These are phyloP conservation scores for Discostella stelligera DNA, from an alignment of 352 stramenopile species.

Conservation along the genomic window DNA sequence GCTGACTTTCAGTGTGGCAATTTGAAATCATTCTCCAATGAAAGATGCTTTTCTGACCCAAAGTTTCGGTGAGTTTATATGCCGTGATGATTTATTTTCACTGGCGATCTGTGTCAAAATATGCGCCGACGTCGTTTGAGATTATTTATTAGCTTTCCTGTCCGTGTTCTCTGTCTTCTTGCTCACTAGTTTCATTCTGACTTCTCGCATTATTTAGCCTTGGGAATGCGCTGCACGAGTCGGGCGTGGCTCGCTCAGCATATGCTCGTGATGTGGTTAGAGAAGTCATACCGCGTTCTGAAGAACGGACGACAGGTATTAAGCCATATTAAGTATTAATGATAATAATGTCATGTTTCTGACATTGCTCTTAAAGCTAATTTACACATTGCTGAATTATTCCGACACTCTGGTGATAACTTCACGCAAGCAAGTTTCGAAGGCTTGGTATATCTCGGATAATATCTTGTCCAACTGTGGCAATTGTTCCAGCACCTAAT, in stretches of 20 bases:
- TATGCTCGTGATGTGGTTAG: conserved; percentile 44
- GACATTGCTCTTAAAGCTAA: conserved; percentile 2
- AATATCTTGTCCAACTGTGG: conserved; percentile 38
- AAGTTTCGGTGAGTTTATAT: conserved; percentile 33
- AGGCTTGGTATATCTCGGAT: conserved; percentile 32
- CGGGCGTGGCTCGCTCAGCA: conserved; percentile 39
- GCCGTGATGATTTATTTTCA: too few relatives aligned
- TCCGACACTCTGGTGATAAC: not conserved
- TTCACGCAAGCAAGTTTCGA: conserved; percentile 13
- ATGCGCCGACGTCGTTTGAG: too few relatives aligned
- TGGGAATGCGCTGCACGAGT: conserved; percentile 46
- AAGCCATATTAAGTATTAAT: conserved; percentile 41
- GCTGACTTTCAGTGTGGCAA: conserved; percentile 49
- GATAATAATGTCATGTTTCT: not conserved
- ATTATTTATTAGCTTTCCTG: not conserved
- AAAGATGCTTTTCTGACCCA: conserved; percentile 51
- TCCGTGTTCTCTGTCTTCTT: not conserved
- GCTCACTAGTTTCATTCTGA: not conserved
- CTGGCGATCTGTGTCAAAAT: too few relatives aligned
- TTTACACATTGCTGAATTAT: not conserved
- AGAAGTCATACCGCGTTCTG: conserved; percentile 34
- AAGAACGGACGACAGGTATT: conserved; percentile 53
- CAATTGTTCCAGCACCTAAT: conserved; percentile 32
- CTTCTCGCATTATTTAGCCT: conserved; percentile 8
- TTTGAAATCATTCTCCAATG: conserved; percentile 44